Percentiles rank a stretch among this genome's conserved stretches.
Evolutionary conservation across 108 stramenopile genomes (phyloP).

Genomic region (Chaetoceros muelleri): DNA sequence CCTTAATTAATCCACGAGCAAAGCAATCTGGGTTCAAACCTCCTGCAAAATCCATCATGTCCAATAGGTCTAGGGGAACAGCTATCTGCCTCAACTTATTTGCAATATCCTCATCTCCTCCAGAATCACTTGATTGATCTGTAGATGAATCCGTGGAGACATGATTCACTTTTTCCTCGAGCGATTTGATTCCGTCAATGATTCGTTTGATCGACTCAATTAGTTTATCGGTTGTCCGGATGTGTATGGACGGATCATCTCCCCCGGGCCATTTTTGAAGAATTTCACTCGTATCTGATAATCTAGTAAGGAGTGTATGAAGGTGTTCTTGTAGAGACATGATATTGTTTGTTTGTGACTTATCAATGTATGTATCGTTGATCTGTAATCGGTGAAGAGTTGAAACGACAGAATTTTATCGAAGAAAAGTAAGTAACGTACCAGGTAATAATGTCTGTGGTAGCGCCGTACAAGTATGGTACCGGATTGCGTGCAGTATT

Average conservation of each 20-base stretch:
- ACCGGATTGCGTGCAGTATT: too few species aligned
- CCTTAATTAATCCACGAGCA: conserved; percentile 56
- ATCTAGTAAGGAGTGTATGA: conserved; percentile 38
- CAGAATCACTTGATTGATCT: too few species aligned
- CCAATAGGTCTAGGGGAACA: conserved; percentile 68
- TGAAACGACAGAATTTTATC: too few species aligned
- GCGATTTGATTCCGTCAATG: conserved; percentile 27
- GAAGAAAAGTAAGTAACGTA: too few species aligned
- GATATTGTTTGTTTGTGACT: too few species aligned
- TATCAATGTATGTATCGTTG: too few species aligned
- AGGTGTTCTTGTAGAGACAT: conserved; percentile 52
- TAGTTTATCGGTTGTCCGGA: conserved; percentile 49
- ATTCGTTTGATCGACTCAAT: conserved; percentile 41
- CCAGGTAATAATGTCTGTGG: too few species aligned
- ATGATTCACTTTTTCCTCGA: conserved; percentile 51
- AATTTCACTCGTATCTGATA: conserved; percentile 42
- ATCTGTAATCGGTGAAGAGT: too few species aligned
- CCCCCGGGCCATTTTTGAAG: conserved; percentile 66
- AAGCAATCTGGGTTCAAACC: conserved; percentile 75
- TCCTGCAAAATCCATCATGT: conserved; percentile 56
- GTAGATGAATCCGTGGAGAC: conserved; percentile 2
- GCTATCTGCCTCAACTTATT: conserved; percentile 46
- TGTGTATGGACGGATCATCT: conserved; percentile 53
- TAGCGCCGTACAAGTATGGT: too few species aligned
- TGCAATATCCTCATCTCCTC: conserved; percentile 28